Base-by-base conservation (phyloP, 345 rosid species). In the Moricandia arvensis region DNA sequence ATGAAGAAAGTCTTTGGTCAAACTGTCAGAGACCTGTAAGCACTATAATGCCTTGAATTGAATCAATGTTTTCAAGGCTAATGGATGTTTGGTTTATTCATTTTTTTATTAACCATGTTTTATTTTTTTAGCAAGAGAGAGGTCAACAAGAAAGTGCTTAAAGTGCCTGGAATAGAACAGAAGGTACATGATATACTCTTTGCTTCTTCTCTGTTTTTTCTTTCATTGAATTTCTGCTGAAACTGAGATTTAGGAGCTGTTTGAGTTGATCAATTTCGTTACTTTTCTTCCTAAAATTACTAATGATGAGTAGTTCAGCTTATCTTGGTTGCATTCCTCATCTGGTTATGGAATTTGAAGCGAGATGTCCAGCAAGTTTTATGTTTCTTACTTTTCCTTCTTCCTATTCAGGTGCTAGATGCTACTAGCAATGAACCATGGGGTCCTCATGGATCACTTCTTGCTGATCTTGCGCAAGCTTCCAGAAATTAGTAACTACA, bases 381-480 rank as follows among this genome's bases (percentile, higher is more conserved):
- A 66, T 59, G 13, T 37, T 17, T 27, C 34, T 66, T 21, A 60
- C 62, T 57, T 49, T 1, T 37, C 45, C 21, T 47, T 33, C 54
- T n/a, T 17, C 30, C 35, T 55, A 49, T 72, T 72, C 81, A 95
- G 99, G 97, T 95, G 75, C 92, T 94, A 75, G 98, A 94, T 91
- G 95, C 96, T 34, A 94, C 97, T 18, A 94, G 95, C 85, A 94
- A 94, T 80, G 97, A 91, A 83, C 87, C 97, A 13, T 94, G 98
- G 98, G 98, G 97, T 82, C 98, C 98, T 26, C 98, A 91, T 86
- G 98, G 97, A 61, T 73, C 91, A 24, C 92, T 86, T 71, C 93
- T 91, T 61, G 91, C 96, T 29, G 97, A 91, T 81, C 84, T 91
- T 83, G 96, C 98, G 0, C 90, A 82, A 77, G 97, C 97, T 53